phyloP scores from a whole-genome alignment of 257 asterid genomes.

The Penstemon newberryi region DNA sequence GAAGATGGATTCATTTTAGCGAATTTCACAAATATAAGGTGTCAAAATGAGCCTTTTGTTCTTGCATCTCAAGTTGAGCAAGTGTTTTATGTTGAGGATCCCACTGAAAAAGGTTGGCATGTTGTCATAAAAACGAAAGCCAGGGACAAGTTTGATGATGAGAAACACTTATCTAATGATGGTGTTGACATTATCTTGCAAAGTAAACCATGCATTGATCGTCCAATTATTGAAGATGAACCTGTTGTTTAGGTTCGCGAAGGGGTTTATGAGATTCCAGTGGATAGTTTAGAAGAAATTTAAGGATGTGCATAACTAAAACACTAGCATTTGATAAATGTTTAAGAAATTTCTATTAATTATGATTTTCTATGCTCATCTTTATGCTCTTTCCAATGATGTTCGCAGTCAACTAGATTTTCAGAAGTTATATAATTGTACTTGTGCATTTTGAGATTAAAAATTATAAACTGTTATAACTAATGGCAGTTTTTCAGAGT shows the following conservation, averaged over 20 bases:
- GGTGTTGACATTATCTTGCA: not conserved
- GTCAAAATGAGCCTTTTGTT: constrained; percentile 20
- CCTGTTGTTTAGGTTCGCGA: not conserved
- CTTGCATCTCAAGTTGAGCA: constrained; percentile 25
- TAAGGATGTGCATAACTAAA: no score
- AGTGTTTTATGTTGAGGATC: constrained; percentile 26
- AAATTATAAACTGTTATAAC: no score
- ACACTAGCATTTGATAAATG: no score
- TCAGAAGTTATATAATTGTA: no score
- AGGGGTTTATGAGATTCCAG: not conserved
- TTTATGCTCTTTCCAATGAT: no score
- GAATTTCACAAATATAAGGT: constrained; percentile 23
- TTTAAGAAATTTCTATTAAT: no score
- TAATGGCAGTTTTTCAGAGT: not conserved
- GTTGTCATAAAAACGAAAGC: not conserved
- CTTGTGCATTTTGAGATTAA: no score
- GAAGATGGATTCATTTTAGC: constrained; percentile 17
- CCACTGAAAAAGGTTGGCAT: constrained; percentile 16
- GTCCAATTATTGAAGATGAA: not conserved
- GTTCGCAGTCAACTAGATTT: no score
- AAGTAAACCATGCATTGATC: not conserved
- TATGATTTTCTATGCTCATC: no score
- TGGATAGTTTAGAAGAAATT: not conserved
- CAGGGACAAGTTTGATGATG: constrained; percentile 9
- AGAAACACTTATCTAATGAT: not conserved